Conservation (phyloP, 805 yeast species). For the Ogataea sp. region DNA sequence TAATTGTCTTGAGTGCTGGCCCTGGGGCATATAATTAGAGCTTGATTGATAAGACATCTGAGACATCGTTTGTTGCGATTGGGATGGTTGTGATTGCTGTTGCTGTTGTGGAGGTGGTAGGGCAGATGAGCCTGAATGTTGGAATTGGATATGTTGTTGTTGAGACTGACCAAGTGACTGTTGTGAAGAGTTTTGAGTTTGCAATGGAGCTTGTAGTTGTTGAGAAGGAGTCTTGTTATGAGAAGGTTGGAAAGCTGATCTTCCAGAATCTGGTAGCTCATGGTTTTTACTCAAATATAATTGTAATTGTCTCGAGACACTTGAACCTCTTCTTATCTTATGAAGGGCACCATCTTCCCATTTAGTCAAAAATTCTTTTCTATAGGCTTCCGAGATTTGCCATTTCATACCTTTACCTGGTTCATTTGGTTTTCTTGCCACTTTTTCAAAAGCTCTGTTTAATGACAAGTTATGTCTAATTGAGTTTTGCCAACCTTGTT, state of each 20-base stretch:
- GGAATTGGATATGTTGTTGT: too few relatives aligned
- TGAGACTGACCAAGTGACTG: conserved; percentile 2
- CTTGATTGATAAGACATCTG: not conserved
- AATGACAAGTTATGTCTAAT: conserved; percentile 91
- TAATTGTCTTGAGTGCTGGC: conserved; percentile 1
- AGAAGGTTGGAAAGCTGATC: conserved; percentile 11
- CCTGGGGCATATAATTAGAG: too few relatives aligned
- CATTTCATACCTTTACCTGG: conserved; percentile 99
- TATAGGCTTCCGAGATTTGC: conserved; percentile 85
- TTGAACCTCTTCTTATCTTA: conserved; percentile 71
- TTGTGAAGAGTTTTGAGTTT: conserved; percentile 12
- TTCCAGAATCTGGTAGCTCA: conserved; percentile 39
- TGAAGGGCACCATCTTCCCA: conserved; percentile 68
- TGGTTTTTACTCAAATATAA: conserved; percentile 59
- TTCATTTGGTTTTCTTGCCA: conserved; percentile 89
- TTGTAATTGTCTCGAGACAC: conserved; percentile 74
- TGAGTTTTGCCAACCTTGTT: conserved; percentile 98
- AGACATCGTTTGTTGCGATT: not conserved
- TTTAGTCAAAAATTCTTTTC: conserved; percentile 75
- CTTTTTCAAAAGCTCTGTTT: conserved; percentile 96
- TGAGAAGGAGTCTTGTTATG: too few relatives aligned
- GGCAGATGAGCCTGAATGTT: too few relatives aligned
- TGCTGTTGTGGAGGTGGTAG: conserved; percentile 1
- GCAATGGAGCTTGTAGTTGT: conserved; percentile 11
- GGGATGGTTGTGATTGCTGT: not conserved